phyloP scores from a whole-genome alignment of 2,329 filamentous ascomycete species.

The Alternaria ethzedia region DNA sequence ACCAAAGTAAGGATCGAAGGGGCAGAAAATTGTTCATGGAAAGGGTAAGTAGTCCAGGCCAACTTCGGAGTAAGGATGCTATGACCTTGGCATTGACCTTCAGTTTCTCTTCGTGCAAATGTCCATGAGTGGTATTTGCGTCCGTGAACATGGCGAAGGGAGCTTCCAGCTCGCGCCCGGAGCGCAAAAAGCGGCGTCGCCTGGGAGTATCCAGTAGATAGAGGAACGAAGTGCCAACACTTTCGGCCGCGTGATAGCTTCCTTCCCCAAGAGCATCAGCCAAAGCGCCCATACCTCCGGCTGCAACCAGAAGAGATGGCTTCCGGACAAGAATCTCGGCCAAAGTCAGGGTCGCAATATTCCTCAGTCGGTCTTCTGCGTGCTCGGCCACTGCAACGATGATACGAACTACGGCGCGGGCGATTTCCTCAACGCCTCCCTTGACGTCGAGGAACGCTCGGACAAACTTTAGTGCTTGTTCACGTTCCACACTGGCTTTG shows the following conservation, averaged over 20 bases:
- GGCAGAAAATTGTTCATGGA: slow-evolving; percentile 88
- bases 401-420: slow-evolving; percentile 83
- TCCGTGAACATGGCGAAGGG: slow-evolving; percentile 92
- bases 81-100: slow-evolving; percentile 94
- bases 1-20: slow-evolving; percentile 77
- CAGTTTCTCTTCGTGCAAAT: slow-evolving; percentile 66
- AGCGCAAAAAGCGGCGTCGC: slow-evolving; percentile 79
- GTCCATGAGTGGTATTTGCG: slow-evolving; percentile 61
- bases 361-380: slow-evolving; percentile 80
- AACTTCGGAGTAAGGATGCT: slow-evolving; percentile 86
- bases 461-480: slow-evolving; percentile 96
- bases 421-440: slow-evolving; percentile 86
- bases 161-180: slow-evolving; percentile 87
- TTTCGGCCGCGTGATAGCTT: slow-evolving; percentile 90
- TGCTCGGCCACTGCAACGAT: slow-evolving; percentile 91
- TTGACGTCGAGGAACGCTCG: slow-evolving; percentile 95
- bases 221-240: slow-evolving; percentile 83
- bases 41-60: slow-evolving; percentile 88
- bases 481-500: slow-evolving; percentile 95
- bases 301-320: slow-evolving; percentile 78
- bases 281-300: slow-evolving; percentile 84
- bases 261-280: slow-evolving; percentile 92
- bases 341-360: slow-evolving; percentile 91
- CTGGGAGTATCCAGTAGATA: slow-evolving; percentile 87
- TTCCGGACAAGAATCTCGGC: slow-evolving; percentile 90